A percentile compares a stretch with the other conserved stretches of the same genome.
Conservation (phyloP, 1,284 basidiomycete genomes). For the Cryptococcus sp. region DNA sequence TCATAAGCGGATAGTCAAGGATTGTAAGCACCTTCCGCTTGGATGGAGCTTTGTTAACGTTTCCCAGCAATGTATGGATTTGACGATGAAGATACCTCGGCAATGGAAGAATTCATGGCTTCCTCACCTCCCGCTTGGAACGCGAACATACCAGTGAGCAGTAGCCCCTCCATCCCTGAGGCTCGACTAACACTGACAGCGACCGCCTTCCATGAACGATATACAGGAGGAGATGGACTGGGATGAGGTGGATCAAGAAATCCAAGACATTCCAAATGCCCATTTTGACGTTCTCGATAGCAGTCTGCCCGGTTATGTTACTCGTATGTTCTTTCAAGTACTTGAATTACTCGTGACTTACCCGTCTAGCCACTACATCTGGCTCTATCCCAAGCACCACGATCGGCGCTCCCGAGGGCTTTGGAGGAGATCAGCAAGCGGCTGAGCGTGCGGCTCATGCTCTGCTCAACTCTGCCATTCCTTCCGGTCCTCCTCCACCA, state of each 20-base stretch:
- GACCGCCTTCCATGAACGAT: slow-evolving; percentile 13
- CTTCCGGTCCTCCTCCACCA: slow-evolving; percentile 8
- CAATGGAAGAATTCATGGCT: slow-evolving; percentile 52
- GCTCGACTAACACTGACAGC: slow-evolving; percentile 7
- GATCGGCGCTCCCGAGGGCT: background rate
- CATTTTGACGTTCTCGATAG: slow-evolving; percentile 79
- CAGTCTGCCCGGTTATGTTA: slow-evolving; percentile 60
- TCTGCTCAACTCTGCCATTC: slow-evolving; percentile 15
- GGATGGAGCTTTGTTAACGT: background rate
- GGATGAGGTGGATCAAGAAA: slow-evolving; percentile 53
- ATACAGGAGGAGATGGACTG: slow-evolving; percentile 56
- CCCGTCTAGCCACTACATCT: background rate
- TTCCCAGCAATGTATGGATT: slow-evolving; percentile 27
- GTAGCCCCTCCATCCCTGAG: background rate
- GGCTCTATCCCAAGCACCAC: background rate
- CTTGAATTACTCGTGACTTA: background rate
- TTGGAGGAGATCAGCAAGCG: slow-evolving; percentile 20
- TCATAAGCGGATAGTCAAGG: slow-evolving; percentile 77
- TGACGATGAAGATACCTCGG: slow-evolving; percentile 43
- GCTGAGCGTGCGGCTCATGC: slow-evolving; percentile 42
- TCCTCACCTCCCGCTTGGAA: slow-evolving; percentile 54
- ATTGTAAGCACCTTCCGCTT: slow-evolving; percentile 49
- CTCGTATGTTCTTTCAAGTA: slow-evolving; percentile 19
- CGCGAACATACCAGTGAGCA: slow-evolving; percentile 40
- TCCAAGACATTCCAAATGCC: slow-evolving; percentile 54